Conservation (phyloP, 768 basidiomycete genomes). For the Albatrellus ellisii region DNA sequence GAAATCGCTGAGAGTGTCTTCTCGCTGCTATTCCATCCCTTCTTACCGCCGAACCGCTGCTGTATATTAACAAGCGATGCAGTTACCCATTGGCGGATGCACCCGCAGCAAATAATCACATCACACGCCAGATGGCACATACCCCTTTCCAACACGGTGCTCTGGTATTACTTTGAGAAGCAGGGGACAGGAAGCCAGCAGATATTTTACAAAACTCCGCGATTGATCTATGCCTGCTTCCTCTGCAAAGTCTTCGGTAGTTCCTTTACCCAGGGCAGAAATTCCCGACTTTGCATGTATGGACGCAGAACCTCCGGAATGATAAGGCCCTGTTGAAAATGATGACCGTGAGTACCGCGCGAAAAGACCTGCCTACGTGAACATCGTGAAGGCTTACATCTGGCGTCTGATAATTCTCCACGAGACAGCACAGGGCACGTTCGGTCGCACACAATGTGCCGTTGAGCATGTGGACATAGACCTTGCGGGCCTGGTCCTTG, state of each 20-base stretch:
- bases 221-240: constrained; percentile 41
- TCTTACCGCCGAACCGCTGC: too few species aligned
- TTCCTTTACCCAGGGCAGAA: constrained; percentile 73
- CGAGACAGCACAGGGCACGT: constrained; percentile 90
- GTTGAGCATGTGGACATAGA: constrained; percentile 99
- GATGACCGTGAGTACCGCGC: too few species aligned
- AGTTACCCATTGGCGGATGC: too few species aligned
- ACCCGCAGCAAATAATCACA: too few species aligned
- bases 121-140: too few species aligned
- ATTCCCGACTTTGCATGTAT: constrained; percentile 94
- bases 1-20: too few species aligned
- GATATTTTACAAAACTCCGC: too few species aligned
- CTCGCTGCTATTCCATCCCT: too few species aligned
- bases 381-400: constrained; percentile 44
- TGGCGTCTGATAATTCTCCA: constrained; percentile 97
- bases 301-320: constrained; percentile 86
- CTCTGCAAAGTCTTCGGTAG: constrained; percentile 67
- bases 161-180: too few species aligned
- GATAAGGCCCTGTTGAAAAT: constrained; percentile 55
- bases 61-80: too few species aligned
- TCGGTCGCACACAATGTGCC: constrained; percentile 96
- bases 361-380: not conserved
- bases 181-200: too few species aligned
- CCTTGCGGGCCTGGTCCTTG: constrained; percentile 80
- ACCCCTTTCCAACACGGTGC: too few species aligned